These are phyloP conservation scores for Selenicereus undatus DNA, from an alignment of 148 eudicot species.

Conservation along the genomic window DNA sequence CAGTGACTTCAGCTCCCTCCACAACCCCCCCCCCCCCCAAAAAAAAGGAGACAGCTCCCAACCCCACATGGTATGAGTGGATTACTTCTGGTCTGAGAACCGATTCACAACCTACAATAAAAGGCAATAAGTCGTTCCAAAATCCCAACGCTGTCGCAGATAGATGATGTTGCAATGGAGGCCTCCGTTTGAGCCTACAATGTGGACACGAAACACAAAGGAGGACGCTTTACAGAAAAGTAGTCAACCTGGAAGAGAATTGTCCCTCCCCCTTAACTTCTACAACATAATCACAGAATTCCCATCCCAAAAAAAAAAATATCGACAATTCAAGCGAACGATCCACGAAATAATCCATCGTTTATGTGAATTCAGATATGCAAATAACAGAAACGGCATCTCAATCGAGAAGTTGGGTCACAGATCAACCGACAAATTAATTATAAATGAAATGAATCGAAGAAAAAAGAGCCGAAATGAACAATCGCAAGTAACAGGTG, in stretches of 20 bases:
- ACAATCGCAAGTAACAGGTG: not conserved
- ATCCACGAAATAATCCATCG: not conserved
- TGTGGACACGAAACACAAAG: not conserved
- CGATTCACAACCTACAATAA: not conserved
- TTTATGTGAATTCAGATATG: not conserved
- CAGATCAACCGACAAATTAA: slow-evolving; percentile 19
- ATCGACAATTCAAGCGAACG: slow-evolving; percentile 4
- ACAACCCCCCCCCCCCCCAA: not conserved
- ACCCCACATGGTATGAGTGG: not conserved
- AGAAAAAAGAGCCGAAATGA: not conserved
- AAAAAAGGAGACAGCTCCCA: not conserved
- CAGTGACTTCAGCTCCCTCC: not conserved
- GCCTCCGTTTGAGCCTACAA: not conserved
- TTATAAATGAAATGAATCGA: not conserved
- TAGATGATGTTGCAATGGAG: not conserved
- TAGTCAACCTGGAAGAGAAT: slow-evolving; percentile 6
- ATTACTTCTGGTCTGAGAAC: not conserved
- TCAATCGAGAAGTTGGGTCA: slow-evolving; percentile 1
- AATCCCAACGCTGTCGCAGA: not conserved
- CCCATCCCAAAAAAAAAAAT: not conserved
- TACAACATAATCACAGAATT: not conserved
- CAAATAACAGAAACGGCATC: not conserved
- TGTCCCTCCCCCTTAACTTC: not conserved
- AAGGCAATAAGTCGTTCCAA: not conserved
- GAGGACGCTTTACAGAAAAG: not conserved